phyloP scores from a whole-genome alignment of 1,284 basidiomycete species.

The Hypsizygus ulmarius region DNA sequence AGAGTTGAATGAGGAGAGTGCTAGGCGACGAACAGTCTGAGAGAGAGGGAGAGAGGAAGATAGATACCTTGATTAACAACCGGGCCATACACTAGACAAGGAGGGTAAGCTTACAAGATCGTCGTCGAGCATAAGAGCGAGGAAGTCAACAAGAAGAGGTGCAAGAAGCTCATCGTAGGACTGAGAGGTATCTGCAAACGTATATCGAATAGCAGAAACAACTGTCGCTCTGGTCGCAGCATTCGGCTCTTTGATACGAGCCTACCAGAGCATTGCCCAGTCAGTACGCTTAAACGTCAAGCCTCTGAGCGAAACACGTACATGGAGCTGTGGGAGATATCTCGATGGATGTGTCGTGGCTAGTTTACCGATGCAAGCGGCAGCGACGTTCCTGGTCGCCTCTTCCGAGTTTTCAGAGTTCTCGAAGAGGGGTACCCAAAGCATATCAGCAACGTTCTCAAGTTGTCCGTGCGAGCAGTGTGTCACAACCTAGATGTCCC shows the following conservation, averaged over 20 bases:
- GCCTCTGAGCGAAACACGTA: slow-evolving; percentile 32
- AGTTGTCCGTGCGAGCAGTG: slow-evolving; percentile 84
- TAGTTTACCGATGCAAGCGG: slow-evolving; percentile 94
- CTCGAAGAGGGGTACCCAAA: slow-evolving; percentile 91
- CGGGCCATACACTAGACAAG: too few species aligned
- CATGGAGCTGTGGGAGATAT: slow-evolving; percentile 91
- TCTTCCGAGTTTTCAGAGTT: slow-evolving; percentile 86
- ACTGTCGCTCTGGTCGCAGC: slow-evolving; percentile 84
- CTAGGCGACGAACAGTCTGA: slow-evolving; percentile 83
- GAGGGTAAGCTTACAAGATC: slow-evolving; percentile 64
- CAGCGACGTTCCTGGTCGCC: slow-evolving; percentile 89
- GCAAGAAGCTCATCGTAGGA: slow-evolving; percentile 88
- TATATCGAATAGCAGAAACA: slow-evolving; percentile 92
- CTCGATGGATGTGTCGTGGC: slow-evolving; percentile 87
- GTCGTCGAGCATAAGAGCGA: slow-evolving; percentile 81
- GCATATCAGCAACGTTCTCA: slow-evolving; percentile 78
- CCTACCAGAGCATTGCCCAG: slow-evolving; percentile 37
- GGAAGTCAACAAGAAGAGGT: slow-evolving; percentile 85
- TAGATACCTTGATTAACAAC: too few species aligned
- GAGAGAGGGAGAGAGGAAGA: background rate
- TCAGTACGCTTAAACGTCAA: slow-evolving; percentile 2
- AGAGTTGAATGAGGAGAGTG: slow-evolving; percentile 88
- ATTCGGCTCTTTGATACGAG: slow-evolving; percentile 66
- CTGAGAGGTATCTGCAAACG: slow-evolving; percentile 84
- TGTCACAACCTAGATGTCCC: slow-evolving; percentile 71